Evolutionary conservation across 257 asterid genomes (phyloP).

Genomic region (Solanum bukasovii): DNA sequence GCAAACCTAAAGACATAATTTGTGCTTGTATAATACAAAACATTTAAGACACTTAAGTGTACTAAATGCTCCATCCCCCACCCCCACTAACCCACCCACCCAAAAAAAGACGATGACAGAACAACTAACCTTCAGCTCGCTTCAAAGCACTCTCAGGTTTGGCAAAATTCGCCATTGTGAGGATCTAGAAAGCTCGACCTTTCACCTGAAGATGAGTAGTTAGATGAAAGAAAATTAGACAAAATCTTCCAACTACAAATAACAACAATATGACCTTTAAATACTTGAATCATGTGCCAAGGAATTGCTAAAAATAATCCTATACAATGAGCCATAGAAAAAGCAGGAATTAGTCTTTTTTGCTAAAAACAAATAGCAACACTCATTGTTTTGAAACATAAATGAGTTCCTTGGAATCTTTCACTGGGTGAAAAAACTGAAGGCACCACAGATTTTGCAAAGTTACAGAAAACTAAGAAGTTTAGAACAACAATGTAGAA

Average conservation of each 20-base stretch:
- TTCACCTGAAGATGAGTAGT: background rate
- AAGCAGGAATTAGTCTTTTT: background rate
- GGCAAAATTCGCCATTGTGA: constrained; percentile 6
- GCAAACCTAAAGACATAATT: background rate
- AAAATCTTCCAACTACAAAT: background rate
- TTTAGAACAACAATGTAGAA: background rate
- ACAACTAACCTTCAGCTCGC: constrained; percentile 28
- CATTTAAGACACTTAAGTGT: background rate
- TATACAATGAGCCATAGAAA: background rate
- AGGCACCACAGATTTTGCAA: background rate
- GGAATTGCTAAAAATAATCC: background rate
- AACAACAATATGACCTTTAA: background rate
- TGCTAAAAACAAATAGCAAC: background rate
- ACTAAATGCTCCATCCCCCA: background rate
- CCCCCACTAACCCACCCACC: background rate
- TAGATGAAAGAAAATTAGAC: background rate
- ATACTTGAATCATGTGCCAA: background rate
- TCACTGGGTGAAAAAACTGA: background rate
- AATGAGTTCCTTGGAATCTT: background rate
- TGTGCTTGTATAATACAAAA: background rate
- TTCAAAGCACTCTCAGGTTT: constrained; percentile 32
- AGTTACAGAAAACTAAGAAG: background rate
- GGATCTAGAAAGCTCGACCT: background rate
- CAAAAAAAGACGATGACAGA: background rate
- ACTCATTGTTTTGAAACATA: background rate